phyloP scores from a whole-genome alignment of 345 rosid species.

The Eucalyptus melliodora region DNA sequence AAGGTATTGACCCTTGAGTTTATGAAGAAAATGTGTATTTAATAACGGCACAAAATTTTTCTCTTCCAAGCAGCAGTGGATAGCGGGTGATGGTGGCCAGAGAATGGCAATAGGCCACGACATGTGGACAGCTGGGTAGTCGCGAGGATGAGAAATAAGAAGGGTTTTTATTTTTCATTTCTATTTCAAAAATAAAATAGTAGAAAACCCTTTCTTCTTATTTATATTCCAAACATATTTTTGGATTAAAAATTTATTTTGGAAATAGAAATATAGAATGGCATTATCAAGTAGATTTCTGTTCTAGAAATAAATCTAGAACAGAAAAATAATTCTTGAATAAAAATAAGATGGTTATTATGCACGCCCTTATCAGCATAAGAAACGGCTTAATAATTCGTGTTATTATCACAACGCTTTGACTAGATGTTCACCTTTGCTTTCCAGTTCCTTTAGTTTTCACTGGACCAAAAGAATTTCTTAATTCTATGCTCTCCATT shows the following conservation, averaged over 20 bases:
- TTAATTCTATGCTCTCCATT: not conserved
- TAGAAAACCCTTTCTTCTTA: too few relatives aligned
- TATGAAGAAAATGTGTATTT: too few relatives aligned
- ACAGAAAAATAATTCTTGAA: too few relatives aligned
- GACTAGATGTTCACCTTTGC: not conserved
- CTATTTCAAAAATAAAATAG: fast-evolving
- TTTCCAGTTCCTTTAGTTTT: not conserved
- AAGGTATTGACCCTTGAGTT: too few relatives aligned
- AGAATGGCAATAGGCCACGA: too few relatives aligned
- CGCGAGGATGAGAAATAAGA: fast-evolving
- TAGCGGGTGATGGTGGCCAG: fast-evolving
- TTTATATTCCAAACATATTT: too few relatives aligned
- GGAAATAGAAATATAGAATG: fast-evolving
- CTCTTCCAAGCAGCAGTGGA: fast-evolving
- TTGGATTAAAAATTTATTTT: too few relatives aligned
- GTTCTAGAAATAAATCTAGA: fast-evolving
- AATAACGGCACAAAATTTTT: too few relatives aligned
- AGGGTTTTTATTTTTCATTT: too few relatives aligned
- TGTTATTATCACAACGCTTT: not conserved
- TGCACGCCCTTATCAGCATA: not conserved
- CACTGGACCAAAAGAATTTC: not conserved
- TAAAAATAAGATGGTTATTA: too few relatives aligned
- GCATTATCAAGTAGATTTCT: fast-evolving
- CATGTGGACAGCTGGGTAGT: fast-evolving
- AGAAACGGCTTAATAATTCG: not conserved